Evolutionary conservation across 768 basidiomycete species (phyloP).

Genomic region (Boletus rex-veris): DNA sequence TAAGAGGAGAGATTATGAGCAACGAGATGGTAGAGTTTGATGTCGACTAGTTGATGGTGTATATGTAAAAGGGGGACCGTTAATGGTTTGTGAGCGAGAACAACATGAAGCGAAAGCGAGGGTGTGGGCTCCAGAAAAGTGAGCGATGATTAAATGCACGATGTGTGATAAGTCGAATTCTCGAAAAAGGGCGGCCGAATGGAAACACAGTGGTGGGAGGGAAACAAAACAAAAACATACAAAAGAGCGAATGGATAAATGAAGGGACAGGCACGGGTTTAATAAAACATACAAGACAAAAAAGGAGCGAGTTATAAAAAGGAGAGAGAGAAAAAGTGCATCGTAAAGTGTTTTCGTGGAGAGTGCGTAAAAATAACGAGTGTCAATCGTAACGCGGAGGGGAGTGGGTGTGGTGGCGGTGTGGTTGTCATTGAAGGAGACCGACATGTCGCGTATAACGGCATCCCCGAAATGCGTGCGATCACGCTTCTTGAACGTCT

Average conservation of each 20-base stretch:
- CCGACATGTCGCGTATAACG: slow-evolving; percentile 9
- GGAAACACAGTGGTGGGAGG: not conserved
- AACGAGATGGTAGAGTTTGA: not conserved
- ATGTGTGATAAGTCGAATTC: slow-evolving; percentile 8
- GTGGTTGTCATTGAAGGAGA: not conserved
- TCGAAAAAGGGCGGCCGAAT: not conserved
- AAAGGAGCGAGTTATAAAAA: not conserved
- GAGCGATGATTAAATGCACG: slow-evolving; percentile 23
- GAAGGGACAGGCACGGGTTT: not conserved
- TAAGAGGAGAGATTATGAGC: not conserved
- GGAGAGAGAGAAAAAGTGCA: not conserved
- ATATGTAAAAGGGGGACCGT: not conserved
- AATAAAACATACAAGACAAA: not conserved
- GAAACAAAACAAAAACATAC: not conserved
- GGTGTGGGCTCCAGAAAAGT: not conserved
- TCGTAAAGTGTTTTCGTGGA: slow-evolving; percentile 26
- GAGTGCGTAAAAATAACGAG: slow-evolving; percentile 14
- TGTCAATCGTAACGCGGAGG: slow-evolving; percentile 19
- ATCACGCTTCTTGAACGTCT: slow-evolving; percentile 15
- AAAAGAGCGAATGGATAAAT: not conserved
- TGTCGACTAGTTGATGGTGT: not conserved
- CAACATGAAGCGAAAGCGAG: slow-evolving; percentile 23
- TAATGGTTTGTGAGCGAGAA: slow-evolving; percentile 13
- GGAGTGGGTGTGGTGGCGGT: not conserved
- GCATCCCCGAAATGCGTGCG: slow-evolving; percentile 10